phyloP scores from a whole-genome alignment of 371 early-diverging fungal species.

The Fennellomyces sp. region DNA sequence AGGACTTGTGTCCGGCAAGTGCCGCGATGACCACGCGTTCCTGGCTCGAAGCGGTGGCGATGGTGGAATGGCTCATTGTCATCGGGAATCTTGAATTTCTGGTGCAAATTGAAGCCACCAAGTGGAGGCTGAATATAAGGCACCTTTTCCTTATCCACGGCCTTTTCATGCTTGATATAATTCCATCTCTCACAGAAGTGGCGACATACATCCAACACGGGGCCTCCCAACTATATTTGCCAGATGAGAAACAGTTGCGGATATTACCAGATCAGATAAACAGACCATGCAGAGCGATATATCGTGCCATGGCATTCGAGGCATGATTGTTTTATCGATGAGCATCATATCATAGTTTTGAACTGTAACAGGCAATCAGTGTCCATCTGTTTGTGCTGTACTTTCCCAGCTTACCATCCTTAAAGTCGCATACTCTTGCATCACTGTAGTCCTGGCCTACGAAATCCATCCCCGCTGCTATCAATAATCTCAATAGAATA shows the following conservation, averaged over 20 bases:
- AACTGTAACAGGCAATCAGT: conserved; percentile 61
- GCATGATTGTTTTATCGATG: conserved; percentile 65
- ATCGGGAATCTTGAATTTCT: conserved; percentile 27
- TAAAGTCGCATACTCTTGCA: conserved; percentile 90
- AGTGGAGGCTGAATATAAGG: conserved; percentile 53
- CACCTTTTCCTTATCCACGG: conserved; percentile 31
- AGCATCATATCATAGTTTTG: conserved; percentile 61
- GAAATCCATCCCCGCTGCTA: no score
- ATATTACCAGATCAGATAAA: neutral
- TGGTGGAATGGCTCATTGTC: conserved; percentile 16
- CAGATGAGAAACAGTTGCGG: neutral
- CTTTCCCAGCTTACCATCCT: conserved; percentile 53
- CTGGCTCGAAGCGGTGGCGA: conserved; percentile 31
- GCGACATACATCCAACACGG: conserved; percentile 84
- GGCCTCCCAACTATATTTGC: conserved; percentile 59
- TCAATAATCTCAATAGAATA: no score
- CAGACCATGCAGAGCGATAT: conserved; percentile 71
- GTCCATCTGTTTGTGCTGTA: neutral
- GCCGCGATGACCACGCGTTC: conserved; percentile 38
- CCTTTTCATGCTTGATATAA: conserved; percentile 70
- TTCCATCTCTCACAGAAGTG: conserved; percentile 96
- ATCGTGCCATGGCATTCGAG: conserved; percentile 98
- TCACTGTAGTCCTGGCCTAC: conserved; percentile 91
- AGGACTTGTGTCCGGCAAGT: conserved; percentile 73
- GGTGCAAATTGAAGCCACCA: conserved; percentile 37